A percentile compares a stretch with the other conserved stretches of the same genome.
These are phyloP conservation scores for Diutina neorugosa DNA, from an alignment of 1,139 yeast species.

Conservation along the genomic window DNA sequence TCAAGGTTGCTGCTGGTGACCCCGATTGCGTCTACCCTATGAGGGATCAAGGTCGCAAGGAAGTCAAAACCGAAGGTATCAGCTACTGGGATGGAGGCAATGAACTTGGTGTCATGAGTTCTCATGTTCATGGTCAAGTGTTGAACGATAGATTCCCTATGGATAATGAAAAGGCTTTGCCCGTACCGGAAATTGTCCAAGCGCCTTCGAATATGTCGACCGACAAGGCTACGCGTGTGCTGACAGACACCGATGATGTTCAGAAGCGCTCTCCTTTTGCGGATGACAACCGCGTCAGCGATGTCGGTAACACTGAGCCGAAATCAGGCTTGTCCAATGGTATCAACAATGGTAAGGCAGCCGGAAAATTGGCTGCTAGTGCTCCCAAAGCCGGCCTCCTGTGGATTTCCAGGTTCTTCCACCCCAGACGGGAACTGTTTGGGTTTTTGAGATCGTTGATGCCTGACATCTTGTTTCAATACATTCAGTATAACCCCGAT, in stretches of 20 bases:
- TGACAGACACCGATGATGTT: not conserved
- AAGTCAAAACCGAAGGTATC: slow-evolving; percentile 43
- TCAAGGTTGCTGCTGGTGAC: slow-evolving; percentile 47
- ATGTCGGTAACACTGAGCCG: not conserved
- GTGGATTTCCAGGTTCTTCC: slow-evolving; percentile 18
- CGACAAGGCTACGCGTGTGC: not conserved
- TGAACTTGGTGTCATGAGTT: slow-evolving; percentile 17
- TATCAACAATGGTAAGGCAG: not conserved
- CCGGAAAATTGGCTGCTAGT: not conserved
- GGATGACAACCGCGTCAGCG: not conserved
- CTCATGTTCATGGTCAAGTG: slow-evolving; percentile 7
- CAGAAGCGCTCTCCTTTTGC: not conserved
- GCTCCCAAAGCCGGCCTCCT: not conserved
- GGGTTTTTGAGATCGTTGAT: slow-evolving; percentile 24
- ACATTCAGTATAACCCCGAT: slow-evolving; percentile 30
- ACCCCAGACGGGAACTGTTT: slow-evolving; percentile 28
- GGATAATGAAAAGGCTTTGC: not conserved
- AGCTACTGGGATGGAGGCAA: slow-evolving; percentile 36
- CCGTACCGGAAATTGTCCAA: not conserved
- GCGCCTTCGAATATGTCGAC: not conserved
- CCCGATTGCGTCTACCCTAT: slow-evolving; percentile 35
- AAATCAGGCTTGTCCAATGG: not conserved
- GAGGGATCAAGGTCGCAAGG: slow-evolving; percentile 52
- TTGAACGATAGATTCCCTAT: not conserved
- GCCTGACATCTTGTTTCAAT: slow-evolving; percentile 31